Conservation (phyloP, 305 asterid species). For the Solanum hybrid region DNA sequence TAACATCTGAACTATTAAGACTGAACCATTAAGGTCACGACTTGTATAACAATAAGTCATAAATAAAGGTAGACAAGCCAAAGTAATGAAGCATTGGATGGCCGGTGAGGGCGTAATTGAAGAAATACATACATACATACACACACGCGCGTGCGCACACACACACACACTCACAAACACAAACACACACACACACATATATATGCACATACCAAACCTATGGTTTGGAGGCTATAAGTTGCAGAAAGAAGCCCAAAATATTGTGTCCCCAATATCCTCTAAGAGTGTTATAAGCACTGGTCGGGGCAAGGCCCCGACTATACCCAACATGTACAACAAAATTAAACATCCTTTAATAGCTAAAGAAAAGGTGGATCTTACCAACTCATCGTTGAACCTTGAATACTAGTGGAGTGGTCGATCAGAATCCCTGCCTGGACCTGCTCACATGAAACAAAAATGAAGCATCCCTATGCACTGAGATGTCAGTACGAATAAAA, state of each 20-base stretch:
- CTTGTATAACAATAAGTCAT: not conserved
- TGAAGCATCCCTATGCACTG: not conserved
- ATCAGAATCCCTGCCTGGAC: not conserved
- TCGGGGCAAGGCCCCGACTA: not conserved
- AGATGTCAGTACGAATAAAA: not conserved
- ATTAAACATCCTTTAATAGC: not conserved
- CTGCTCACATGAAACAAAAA: not conserved
- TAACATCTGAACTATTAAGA: not conserved
- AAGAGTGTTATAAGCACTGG: too few relatives aligned
- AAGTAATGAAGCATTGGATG: not conserved
- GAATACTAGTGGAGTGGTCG: not conserved
- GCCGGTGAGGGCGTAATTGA: not conserved
- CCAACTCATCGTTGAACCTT: not conserved
- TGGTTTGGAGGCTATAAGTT: not conserved
- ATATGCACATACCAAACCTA: not conserved
- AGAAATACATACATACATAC: not conserved
- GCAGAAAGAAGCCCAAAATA: not conserved
- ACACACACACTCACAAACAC: too few relatives aligned
- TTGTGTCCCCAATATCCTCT: too few relatives aligned
- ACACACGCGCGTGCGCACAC: too few relatives aligned
- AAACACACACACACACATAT: too few relatives aligned
- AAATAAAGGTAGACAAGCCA: not conserved
- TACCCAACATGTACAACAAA: not conserved
- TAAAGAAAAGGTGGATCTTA: not conserved
- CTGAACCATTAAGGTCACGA: not conserved